These are phyloP conservation scores for Bocquillonia castaneifolia DNA, from an alignment of 441 rosid species.

Conservation along the genomic window DNA sequence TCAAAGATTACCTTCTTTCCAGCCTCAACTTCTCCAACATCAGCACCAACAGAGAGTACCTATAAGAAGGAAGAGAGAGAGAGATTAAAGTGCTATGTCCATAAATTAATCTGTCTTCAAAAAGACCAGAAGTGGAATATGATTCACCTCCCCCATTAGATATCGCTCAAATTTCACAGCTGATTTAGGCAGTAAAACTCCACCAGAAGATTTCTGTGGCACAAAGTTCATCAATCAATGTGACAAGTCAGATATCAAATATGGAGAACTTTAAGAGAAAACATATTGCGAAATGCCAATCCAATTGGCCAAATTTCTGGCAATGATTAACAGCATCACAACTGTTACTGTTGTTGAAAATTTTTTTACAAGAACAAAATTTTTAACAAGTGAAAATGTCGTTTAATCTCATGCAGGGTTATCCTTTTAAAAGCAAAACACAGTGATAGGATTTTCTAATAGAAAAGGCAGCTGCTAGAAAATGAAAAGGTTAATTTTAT, in stretches of 20 bases:
- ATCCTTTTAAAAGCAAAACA: too few relatives aligned
- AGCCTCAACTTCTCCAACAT: conserved; percentile 50
- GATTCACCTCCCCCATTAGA: conserved; percentile 74
- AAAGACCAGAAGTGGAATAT: neutral
- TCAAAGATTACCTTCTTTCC: conserved; percentile 58
- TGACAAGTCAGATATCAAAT: neutral
- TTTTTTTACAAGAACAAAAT: too few relatives aligned
- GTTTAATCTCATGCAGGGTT: too few relatives aligned
- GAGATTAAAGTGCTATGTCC: neutral
- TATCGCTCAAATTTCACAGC: conserved; percentile 82
- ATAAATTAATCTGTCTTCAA: neutral
- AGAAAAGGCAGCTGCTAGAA: too few relatives aligned
- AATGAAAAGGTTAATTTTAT: too few relatives aligned
- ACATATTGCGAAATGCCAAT: neutral
- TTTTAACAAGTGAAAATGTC: too few relatives aligned
- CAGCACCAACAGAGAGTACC: conserved; percentile 65
- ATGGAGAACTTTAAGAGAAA: neutral
- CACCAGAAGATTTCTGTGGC: conserved; percentile 75
- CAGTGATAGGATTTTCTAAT: too few relatives aligned
- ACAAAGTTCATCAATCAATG: conserved; percentile 12
- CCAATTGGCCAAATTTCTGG: too few relatives aligned
- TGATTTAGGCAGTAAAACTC: conserved; percentile 79
- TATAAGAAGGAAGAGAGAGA: conserved; percentile 20
- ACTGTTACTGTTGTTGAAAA: too few relatives aligned
- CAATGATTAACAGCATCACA: too few relatives aligned